Base-by-base conservation (phyloP, 768 basidiomycete species). In the Guyanaporus albipodus region DNA sequence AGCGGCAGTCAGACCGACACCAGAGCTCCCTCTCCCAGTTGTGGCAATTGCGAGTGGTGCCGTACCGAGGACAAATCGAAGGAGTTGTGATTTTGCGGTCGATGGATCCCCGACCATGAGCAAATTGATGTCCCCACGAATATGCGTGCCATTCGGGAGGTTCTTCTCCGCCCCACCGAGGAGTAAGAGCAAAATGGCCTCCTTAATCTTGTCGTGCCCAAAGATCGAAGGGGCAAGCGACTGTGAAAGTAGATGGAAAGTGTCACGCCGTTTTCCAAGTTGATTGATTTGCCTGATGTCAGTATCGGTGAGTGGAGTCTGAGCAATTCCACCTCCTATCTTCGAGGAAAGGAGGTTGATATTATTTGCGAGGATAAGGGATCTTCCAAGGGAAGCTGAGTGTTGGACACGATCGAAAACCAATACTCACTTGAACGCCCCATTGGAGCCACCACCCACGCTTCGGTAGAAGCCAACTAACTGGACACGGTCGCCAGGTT, bases 101-200 rank as follows among this genome's bases (percentile, higher is more conserved):
- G 87, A 90, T 8, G 96, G 96, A 69, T 99, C 96, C 51, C 96
- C 96, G 48, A 99, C 94, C 95, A 99, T 98, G 58, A 99, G 81
- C 61, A 98, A 75, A 69, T 99, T 99, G 77, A 99, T 98, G 67
- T 99, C 96, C 36, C 96, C 96, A 75, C 96, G 86, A 61, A 98
- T 95, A 63, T 98, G 96, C 2, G 96, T 97, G 42, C 96, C 95
- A 63, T 99, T 98, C 22, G 87, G 80, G 46, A 98, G 70, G 64
- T 98, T 98, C 78, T 99, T 99, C 71, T 98, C 96, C 40, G 91
- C 89, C 23, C 96, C 96, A 26, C 95, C 93, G 33, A 99, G 83
- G 14, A 99, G 79, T 10, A 99, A 80, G 22, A 99, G 82, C 14
- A 97, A 75, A 59, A 97, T 80, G 14, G 96, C 94, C 50, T 84